Percentiles rank a stretch among this genome's conserved stretches.
phyloP scores from a whole-genome alignment of 306 rosid species.

The Prinsepia uniflora region DNA sequence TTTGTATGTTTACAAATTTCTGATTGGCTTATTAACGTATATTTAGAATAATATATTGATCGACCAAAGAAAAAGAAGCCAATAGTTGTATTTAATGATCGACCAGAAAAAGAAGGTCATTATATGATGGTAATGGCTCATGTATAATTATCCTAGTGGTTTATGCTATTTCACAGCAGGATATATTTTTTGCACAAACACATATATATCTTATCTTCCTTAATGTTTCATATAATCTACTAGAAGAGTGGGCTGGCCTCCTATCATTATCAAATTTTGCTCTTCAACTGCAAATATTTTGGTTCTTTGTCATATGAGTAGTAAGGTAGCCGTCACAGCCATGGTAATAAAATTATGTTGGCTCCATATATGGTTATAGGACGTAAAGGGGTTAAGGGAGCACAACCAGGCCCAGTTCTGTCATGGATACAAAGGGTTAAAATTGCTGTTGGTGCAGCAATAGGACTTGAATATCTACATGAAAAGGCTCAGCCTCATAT shows the following conservation, averaged over 20 bases:
- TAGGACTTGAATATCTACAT: constrained; percentile 74
- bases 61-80: too few relatives aligned
- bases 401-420: constrained; percentile 65
- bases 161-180: neutral
- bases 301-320: too few relatives aligned
- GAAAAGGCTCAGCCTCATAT: constrained; percentile 68
- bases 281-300: neutral
- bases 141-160: neutral
- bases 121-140: too few relatives aligned
- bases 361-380: constrained; percentile 41
- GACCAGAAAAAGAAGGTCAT: too few relatives aligned
- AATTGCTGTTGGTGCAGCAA: constrained; percentile 82
- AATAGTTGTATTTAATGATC: too few relatives aligned
- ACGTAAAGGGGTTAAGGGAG: constrained; percentile 64
- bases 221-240: too few relatives aligned
- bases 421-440: constrained; percentile 74
- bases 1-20: neutral
- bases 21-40: neutral
- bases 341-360: neutral
- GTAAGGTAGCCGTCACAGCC: neutral
- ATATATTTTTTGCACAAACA: neutral
- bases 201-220: too few relatives aligned
- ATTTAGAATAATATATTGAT: neutral
- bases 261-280: too few relatives aligned
- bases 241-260: too few relatives aligned